Evolutionary conservation across 495 filamentous ascomycete genomes (phyloP).

Genomic region (Penicillium egyptiacum): DNA sequence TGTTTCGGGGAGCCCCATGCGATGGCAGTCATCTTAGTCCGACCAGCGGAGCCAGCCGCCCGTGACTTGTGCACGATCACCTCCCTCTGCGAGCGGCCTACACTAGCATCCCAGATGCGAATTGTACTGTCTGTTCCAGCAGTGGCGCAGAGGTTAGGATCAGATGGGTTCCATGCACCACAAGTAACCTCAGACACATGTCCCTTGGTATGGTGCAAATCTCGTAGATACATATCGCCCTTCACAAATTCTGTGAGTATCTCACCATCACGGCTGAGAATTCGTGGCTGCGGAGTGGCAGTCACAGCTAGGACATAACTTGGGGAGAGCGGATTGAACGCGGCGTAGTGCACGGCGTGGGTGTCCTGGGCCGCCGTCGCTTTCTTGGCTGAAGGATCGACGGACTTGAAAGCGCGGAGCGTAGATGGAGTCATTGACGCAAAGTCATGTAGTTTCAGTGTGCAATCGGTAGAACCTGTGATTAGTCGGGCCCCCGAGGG

Average conservation of each 20-base stretch:
- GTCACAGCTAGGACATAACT: constrained; percentile 81
- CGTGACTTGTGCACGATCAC: constrained; percentile 93
- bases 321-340: constrained; percentile 82
- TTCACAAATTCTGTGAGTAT: constrained; percentile 84
- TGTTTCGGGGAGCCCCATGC: constrained; percentile 79
- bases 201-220: constrained; percentile 95
- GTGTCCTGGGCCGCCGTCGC: constrained; percentile 71
- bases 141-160: constrained; percentile 80
- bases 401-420: constrained; percentile 84
- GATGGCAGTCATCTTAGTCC: constrained; percentile 90
- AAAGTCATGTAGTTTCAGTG: constrained; percentile 91
- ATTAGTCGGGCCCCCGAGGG: constrained; percentile 81
- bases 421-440: constrained; percentile 93
- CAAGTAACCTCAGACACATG: constrained; percentile 87
- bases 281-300: constrained; percentile 83
- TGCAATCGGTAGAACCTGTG: constrained; percentile 87
- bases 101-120: constrained; percentile 94
- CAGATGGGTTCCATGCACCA: constrained; percentile 83
- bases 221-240: constrained; percentile 96
- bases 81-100: constrained; percentile 81
- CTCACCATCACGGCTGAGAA: constrained; percentile 86
- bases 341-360: constrained; percentile 80
- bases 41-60: constrained; percentile 78
- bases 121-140: constrained; percentile 91
- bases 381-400: constrained; percentile 82